These are phyloP conservation scores for Fusarium denticulatum DNA, from an alignment of 2,329 filamentous ascomycete species.

Conservation along the genomic window DNA sequence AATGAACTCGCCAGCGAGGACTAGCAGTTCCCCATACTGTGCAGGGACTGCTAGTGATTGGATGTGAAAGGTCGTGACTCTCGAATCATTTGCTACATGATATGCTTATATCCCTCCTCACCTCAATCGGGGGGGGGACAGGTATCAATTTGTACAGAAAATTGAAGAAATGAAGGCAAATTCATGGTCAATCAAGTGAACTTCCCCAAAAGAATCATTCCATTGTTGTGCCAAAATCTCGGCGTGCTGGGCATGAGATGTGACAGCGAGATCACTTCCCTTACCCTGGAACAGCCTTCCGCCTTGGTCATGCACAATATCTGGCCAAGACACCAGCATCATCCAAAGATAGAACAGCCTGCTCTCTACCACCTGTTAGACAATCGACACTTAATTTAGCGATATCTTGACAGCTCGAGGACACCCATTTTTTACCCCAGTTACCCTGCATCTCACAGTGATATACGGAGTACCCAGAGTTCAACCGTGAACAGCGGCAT, in stretches of 20 bases:
- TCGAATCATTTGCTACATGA: background rate
- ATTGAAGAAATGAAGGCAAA: background rate
- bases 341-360: background rate
- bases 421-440: no score
- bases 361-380: background rate
- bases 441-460: no score
- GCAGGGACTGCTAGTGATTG: no score
- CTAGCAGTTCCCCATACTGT: background rate
- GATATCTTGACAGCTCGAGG: background rate
- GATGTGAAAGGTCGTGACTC: no score
- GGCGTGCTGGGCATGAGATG: background rate
- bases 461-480: background rate
- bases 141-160: rapidly evolving
- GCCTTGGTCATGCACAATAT: background rate
- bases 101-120: background rate
- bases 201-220: background rate
- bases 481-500: background rate
- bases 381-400: background rate
- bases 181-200: background rate
- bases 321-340: conserved; percentile 6
- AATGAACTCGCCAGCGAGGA: background rate
- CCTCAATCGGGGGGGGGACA: no score
- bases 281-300: background rate
- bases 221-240: background rate
- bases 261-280: background rate